Evolutionary conservation across 352 stramenopile species (phyloP).

Genomic region (Globisporangium echinulatum): DNA sequence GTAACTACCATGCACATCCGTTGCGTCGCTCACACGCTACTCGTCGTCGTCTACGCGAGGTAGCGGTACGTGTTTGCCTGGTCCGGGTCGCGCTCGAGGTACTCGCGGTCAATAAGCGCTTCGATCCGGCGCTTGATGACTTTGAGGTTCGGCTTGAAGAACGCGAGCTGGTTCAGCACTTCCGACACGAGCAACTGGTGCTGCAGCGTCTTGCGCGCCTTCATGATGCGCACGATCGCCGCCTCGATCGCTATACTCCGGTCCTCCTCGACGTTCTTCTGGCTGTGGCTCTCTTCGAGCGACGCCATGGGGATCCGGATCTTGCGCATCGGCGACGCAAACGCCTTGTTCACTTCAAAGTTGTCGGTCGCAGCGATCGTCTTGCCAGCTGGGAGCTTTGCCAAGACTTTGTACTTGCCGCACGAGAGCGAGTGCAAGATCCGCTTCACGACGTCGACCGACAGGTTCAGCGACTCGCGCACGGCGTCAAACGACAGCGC

Average conservation of each 20-base stretch:
- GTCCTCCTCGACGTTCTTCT: constrained; percentile 97
- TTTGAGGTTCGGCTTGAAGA: constrained; percentile 98
- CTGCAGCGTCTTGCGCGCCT: constrained; percentile 95
- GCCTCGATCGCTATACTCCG: constrained; percentile 98
- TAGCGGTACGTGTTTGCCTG: constrained; percentile 96
- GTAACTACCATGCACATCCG: too few species aligned
- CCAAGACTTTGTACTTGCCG: constrained; percentile 98
- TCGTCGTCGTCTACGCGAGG: constrained; percentile 59
- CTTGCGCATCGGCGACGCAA: constrained; percentile 95
- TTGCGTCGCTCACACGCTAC: too few species aligned
- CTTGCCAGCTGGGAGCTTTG: constrained; percentile 90
- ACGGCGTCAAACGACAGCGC: constrained; percentile 89
- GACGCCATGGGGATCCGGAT: constrained; percentile 98
- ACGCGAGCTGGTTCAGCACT: constrained; percentile 95
- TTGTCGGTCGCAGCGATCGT: constrained; percentile 93
- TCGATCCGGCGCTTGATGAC: constrained; percentile 98
- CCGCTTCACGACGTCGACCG: constrained; percentile 95
- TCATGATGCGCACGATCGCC: constrained; percentile 99
- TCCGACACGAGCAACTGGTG: constrained; percentile 98
- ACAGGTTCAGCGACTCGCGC: constrained; percentile 90
- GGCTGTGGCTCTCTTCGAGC: constrained; percentile 97
- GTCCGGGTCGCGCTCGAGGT: constrained; percentile 95
- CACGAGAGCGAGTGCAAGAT: constrained; percentile 98
- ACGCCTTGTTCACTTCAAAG: constrained; percentile 94
- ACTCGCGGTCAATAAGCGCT: constrained; percentile 97